A percentile compares a stretch with the other conserved stretches of the same genome.
Conservation (phyloP, 2,329 filamentous ascomycete species). For the Colletotrichum abscissum region DNA sequence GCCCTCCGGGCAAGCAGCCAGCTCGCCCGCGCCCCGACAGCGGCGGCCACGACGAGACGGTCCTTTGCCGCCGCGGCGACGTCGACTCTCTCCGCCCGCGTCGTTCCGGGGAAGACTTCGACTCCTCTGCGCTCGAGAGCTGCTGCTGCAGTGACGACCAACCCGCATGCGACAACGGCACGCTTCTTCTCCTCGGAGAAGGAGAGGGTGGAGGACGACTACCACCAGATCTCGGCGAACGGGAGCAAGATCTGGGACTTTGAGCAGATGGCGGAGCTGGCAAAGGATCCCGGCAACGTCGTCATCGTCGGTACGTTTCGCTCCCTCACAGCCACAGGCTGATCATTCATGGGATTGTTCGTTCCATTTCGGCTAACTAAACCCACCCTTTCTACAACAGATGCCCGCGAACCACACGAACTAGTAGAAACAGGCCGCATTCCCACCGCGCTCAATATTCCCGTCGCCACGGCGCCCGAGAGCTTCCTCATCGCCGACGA, state of each 20-base stretch:
- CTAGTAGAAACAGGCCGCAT: conserved; percentile 75
- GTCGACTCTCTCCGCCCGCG: neutral
- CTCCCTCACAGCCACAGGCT: no score
- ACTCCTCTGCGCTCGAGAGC: neutral
- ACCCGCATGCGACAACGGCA: neutral
- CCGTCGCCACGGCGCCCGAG: conserved; percentile 81
- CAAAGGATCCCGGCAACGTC: neutral
- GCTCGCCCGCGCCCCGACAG: neutral
- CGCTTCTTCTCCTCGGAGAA: conserved; percentile 23
- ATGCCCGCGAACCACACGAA: conserved; percentile 80
- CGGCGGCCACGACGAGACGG: conserved; percentile 9
- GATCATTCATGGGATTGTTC: neutral
- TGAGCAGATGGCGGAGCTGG: conserved; percentile 51
- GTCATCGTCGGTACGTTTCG: conserved; percentile 25
- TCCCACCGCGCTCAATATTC: conserved; percentile 85
- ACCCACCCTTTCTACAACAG: conserved; percentile 46
- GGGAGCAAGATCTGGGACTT: conserved; percentile 60
- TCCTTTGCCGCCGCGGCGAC: conserved; percentile 1
- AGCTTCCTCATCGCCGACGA: conserved; percentile 79
- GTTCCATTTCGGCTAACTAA: no score
- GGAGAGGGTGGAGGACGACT: neutral
- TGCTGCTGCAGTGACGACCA: neutral
- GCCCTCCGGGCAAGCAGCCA: conserved; percentile 5
- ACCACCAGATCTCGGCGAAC: conserved; percentile 32
- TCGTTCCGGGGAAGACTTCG: neutral